These are phyloP conservation scores for Kalmusia sp. DNA, from an alignment of 2,329 filamentous ascomycete species.

Conservation along the genomic window DNA sequence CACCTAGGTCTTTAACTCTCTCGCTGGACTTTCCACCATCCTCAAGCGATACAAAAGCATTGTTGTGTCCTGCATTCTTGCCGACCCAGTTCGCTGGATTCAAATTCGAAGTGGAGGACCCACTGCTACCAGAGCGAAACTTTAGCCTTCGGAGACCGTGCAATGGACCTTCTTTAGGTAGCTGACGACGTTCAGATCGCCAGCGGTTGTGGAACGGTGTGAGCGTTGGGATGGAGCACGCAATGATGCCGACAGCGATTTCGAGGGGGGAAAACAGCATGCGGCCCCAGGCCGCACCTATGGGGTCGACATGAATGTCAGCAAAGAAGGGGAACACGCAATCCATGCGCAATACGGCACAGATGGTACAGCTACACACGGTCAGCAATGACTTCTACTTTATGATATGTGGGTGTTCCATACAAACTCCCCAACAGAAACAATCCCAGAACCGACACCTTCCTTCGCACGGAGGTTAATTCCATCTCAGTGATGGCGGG, in stretches of 20 bases:
- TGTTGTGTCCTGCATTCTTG: constrained; percentile 15
- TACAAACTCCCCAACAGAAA: constrained; percentile 28
- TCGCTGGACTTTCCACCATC: constrained; percentile 17
- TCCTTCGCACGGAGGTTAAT: constrained; percentile 18
- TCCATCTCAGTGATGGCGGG: constrained; percentile 21
- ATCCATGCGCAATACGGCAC: constrained; percentile 27
- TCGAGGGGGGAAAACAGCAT: constrained; percentile 29
- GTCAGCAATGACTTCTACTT: constrained; percentile 3
- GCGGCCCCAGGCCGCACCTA: constrained; percentile 28
- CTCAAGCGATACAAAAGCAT: constrained; percentile 27
- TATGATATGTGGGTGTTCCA: background rate
- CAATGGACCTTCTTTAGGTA: constrained; percentile 13
- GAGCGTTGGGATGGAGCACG: constrained; percentile 24
- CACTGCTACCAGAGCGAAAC: constrained; percentile 21
- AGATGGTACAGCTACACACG: constrained; percentile 19
- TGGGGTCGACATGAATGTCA: constrained; percentile 19
- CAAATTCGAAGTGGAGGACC: constrained; percentile 26
- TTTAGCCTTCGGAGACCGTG: constrained; percentile 23
- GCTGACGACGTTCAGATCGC: constrained; percentile 13
- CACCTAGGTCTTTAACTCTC: constrained; percentile 14
- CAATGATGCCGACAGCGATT: constrained; percentile 27
- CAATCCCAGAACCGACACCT: constrained; percentile 15
- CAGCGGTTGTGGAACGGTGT: constrained; percentile 18
- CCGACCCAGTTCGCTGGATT: constrained; percentile 24
- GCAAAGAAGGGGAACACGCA: constrained; percentile 26